Conservation (phyloP, 73 alveolate genomes). For the Symbiodinium pilosum region DNA sequence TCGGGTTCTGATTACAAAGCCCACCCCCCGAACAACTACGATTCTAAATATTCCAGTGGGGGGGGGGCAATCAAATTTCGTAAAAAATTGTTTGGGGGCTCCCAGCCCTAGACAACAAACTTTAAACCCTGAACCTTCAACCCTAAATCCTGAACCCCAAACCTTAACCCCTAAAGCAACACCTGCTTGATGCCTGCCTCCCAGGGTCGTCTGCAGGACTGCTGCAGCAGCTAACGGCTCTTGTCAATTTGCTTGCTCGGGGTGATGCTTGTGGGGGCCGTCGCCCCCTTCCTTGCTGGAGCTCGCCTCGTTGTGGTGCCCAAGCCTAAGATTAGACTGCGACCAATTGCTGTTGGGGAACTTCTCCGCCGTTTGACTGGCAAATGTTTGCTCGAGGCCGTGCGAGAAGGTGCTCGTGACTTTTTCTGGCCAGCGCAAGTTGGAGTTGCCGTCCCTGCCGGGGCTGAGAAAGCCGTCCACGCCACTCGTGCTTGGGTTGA, state of each 20-base stretch:
- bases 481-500: not conserved
- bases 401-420: not conserved
- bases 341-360: not conserved
- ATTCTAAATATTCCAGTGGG: too few species aligned
- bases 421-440: not conserved
- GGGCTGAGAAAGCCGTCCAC: not conserved
- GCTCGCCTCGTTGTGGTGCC: not conserved
- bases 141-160: too few species aligned
- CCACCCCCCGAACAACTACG: too few species aligned
- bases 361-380: not conserved
- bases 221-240: not conserved
- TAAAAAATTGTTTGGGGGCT: too few species aligned
- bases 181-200: constrained; percentile 20
- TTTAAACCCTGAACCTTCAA: too few species aligned
- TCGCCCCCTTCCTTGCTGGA: not conserved
- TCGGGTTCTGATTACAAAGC: too few species aligned
- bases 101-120: too few species aligned
- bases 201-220: not conserved
- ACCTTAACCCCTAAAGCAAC: not conserved
- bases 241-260: not conserved
- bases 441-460: not conserved
- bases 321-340: not conserved
- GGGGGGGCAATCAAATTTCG: too few species aligned
- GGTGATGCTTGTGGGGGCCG: not conserved
- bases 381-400: not conserved